Evolutionary conservation across 2,329 filamentous ascomycete genomes (phyloP).

Genomic region (Shiraia bambusicola): DNA sequence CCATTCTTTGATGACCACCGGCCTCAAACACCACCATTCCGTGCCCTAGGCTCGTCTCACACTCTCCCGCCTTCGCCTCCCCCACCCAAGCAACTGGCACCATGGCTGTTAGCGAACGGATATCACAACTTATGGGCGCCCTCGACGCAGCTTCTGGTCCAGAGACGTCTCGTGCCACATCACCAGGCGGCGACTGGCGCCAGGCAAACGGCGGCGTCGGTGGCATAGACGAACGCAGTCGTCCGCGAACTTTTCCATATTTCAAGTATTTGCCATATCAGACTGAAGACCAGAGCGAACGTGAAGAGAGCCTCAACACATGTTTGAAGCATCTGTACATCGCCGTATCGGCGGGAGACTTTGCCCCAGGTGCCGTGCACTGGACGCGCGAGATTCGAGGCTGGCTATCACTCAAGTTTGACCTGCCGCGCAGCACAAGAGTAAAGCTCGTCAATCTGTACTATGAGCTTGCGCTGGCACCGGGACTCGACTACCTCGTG

Average conservation of each 20-base stretch:
- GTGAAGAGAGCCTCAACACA: constrained; percentile 76
- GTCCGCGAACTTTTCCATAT: constrained; percentile 89
- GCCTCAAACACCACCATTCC: constrained; percentile 10
- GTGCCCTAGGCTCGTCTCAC: constrained; percentile 16
- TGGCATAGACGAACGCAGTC: constrained; percentile 58
- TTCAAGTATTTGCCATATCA: constrained; percentile 85
- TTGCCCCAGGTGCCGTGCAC: constrained; percentile 87
- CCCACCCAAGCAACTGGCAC: constrained; percentile 14
- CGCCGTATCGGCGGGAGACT: constrained; percentile 87
- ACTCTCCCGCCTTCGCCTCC: constrained; percentile 11
- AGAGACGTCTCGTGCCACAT: constrained; percentile 81
- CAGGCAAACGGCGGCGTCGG: constrained; percentile 53
- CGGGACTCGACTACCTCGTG: constrained; percentile 78
- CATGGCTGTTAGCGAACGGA: constrained; percentile 45
- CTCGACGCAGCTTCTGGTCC: constrained; percentile 53
- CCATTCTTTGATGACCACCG: constrained; percentile 29
- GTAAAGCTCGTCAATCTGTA: constrained; percentile 86
- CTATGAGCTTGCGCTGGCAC: constrained; percentile 88
- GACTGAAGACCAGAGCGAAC: constrained; percentile 76
- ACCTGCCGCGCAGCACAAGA: constrained; percentile 82
- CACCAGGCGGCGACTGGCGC: constrained; percentile 68
- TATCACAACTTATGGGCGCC: constrained; percentile 47
- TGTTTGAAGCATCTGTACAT: constrained; percentile 95
- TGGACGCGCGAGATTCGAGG: constrained; percentile 95
- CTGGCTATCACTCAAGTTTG: constrained; percentile 97